Conservation (phyloP, 768 basidiomycete genomes). For the Suillus fuscotomentosus region DNA sequence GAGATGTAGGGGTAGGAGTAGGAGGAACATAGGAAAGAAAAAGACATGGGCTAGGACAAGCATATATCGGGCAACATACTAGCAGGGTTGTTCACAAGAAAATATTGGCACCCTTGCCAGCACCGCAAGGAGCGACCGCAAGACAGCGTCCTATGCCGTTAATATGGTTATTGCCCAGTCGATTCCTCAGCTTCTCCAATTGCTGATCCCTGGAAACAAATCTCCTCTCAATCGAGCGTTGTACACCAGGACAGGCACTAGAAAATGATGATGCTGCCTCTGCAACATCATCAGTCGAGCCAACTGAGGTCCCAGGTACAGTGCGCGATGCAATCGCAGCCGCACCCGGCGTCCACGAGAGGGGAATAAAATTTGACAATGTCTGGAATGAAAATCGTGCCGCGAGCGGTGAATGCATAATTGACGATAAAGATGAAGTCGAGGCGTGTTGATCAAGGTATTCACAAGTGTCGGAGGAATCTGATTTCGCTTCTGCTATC, state of each 20-base stretch:
- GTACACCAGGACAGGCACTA: conserved; percentile 10
- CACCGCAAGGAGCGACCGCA: conserved; percentile 28
- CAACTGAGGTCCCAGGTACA: conserved; percentile 17
- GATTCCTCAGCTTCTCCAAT: conserved; percentile 56
- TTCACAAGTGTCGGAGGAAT: conserved; percentile 22
- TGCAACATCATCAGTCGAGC: conserved; percentile 9
- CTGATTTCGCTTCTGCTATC: conserved; percentile 11
- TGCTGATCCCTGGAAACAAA: conserved; percentile 68
- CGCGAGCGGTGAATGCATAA: conserved; percentile 52
- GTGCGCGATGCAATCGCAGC: conserved; percentile 25
- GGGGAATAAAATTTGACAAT: conserved; percentile 59
- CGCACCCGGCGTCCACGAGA: conserved; percentile 49
- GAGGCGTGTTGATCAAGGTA: conserved; percentile 24
- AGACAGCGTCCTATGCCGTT: conserved; percentile 18
- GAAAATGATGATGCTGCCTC: conserved; percentile 12
- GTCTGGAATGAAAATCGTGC: conserved; percentile 60
- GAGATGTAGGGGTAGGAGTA: not conserved
- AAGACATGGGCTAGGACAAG: conserved; percentile 21
- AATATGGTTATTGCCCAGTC: conserved; percentile 43
- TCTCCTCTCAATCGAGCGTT: conserved; percentile 23
- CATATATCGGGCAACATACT: conserved; percentile 9
- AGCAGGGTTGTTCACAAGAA: conserved; percentile 23
- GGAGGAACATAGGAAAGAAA: conserved; percentile 3
- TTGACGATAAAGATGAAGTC: conserved; percentile 43
- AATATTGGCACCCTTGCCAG: conserved; percentile 22